Evolutionary conservation across 2,329 filamentous ascomycete genomes (phyloP).

Genomic region (Cercospora sp.): DNA sequence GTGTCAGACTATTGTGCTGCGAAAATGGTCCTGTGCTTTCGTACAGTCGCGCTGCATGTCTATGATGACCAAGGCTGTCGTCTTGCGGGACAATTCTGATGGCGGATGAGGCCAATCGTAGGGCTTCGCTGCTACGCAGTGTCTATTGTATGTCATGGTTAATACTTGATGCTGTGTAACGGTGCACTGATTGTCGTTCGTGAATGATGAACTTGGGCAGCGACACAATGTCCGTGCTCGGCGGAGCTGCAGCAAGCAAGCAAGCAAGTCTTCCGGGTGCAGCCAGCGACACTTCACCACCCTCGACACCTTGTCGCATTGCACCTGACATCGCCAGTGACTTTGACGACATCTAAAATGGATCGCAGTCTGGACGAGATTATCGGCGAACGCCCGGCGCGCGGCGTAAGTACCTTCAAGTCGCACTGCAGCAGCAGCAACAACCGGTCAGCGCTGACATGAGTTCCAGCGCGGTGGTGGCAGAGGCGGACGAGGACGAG

Average conservation of each 20-base stretch:
- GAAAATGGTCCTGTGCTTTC: slow-evolving; percentile 5
- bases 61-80: slow-evolving; percentile 56
- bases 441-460: slow-evolving; percentile 4
- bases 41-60: slow-evolving; percentile 58
- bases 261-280: not conserved
- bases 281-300: slow-evolving; percentile 1
- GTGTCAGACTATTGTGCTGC: not conserved
- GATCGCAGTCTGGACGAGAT: slow-evolving; percentile 67
- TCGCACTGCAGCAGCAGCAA: not conserved
- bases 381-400: slow-evolving; percentile 62
- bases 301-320: slow-evolving; percentile 3
- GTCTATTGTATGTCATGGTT: not conserved
- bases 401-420: slow-evolving; percentile 26
- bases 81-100: slow-evolving; percentile 33
- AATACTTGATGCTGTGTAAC: not conserved
- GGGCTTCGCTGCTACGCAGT: slow-evolving; percentile 15
- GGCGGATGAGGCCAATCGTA: slow-evolving; percentile 29
- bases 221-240: not conserved
- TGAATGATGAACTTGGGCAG: not conserved
- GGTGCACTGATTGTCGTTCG: slow-evolving; percentile 6
- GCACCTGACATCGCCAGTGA: slow-evolving; percentile 5
- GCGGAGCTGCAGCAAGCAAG: slow-evolving; percentile 1
- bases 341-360: slow-evolving; percentile 44
- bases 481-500: slow-evolving; percentile 29
- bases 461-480: slow-evolving; percentile 29